Evolutionary conservation across 441 rosid genomes (phyloP), one percentile per base, ranked within the genome.

Genomic region (Syzygium malaccense): DNA sequence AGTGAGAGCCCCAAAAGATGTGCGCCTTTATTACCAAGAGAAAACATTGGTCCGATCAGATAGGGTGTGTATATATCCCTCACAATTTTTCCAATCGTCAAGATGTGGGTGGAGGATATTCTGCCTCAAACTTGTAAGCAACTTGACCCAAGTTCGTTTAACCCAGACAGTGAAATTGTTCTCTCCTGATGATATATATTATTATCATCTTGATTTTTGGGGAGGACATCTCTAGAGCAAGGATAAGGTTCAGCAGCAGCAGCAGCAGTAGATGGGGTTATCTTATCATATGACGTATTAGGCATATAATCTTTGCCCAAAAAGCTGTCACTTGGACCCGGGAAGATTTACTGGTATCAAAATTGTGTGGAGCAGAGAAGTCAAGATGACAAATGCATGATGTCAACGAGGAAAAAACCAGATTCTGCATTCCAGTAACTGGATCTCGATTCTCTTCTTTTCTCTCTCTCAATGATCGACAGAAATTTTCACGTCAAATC

Each of bases 1-100:
- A 87, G 87, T 85, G 85, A 87, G 85, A 87, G 54, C 90, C 80
- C 87, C 20, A 78, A 37, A 45, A 85, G 32, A n/a, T 33, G 56
- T 54, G 26, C 14, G 60, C 88, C 83, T 71, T 37, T 71, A 37
- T 23, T 41, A 41, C 49, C 51, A 2, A 20, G 83, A 71, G n/a
- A 71, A 71, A 71, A 71, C 83, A 71, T 11, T 23, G 51, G 83
- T 71, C 9, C 23, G 49, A 64, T 30, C 20, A 18, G 75, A 64
- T 64, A 64, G 75, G 75, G 75, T 17, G 37, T 64, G 37, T 64
- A 64, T 64, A 30, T 64, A 64, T 64, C 14, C 75, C 75, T 64
- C 75, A 4, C 75, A 32, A 64, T 60, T 32, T 64, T 18, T 55
- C 71, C 75, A n/a, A 30, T 64, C 75, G 75, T 64, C 23, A 18